These are phyloP conservation scores for Corylus americana DNA, from an alignment of 306 rosid genomes.

Conservation along the genomic window DNA sequence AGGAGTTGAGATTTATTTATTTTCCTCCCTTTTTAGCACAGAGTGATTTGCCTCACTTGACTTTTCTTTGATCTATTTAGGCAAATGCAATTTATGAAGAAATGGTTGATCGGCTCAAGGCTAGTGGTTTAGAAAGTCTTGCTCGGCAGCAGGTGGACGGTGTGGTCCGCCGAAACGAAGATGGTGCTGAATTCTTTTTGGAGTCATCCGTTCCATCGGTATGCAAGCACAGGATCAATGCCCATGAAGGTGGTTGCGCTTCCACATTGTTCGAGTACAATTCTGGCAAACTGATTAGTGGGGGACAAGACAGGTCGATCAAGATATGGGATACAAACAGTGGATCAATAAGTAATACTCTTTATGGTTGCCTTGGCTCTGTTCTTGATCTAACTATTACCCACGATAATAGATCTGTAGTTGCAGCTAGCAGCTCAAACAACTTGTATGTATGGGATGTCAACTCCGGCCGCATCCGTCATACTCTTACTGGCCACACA, in stretches of 20 bases:
- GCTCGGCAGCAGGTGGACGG: constrained; percentile 98
- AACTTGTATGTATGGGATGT: constrained; percentile 88
- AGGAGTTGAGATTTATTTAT: not conserved
- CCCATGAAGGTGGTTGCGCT: constrained; percentile 97
- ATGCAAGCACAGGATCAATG: constrained; percentile 66
- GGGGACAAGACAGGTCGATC: constrained; percentile 88
- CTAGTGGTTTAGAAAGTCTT: constrained; percentile 85
- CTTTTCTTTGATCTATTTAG: constrained; percentile 42
- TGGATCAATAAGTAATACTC: constrained; percentile 62
- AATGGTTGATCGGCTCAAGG: constrained; percentile 66
- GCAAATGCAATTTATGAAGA: constrained; percentile 93
- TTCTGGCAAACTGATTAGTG: constrained; percentile 77
- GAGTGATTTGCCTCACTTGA: constrained; percentile 1
- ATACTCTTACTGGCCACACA: constrained; percentile 83
- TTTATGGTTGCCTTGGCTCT: constrained; percentile 89
- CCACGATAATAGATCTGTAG: constrained; percentile 80
- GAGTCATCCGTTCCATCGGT: constrained; percentile 74
- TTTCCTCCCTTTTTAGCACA: not conserved
- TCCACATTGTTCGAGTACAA: constrained; percentile 74
- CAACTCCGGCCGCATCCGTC: constrained; percentile 78
- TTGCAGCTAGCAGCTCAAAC: constrained; percentile 99
- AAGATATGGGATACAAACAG: constrained; percentile 89
- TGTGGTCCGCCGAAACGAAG: constrained; percentile 92
- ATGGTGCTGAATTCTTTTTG: constrained; percentile 84
- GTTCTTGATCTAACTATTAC: constrained; percentile 85